Evolutionary conservation across 2,329 filamentous ascomycete species (phyloP).

Genomic region (Pseudogymnoascus sp.): DNA sequence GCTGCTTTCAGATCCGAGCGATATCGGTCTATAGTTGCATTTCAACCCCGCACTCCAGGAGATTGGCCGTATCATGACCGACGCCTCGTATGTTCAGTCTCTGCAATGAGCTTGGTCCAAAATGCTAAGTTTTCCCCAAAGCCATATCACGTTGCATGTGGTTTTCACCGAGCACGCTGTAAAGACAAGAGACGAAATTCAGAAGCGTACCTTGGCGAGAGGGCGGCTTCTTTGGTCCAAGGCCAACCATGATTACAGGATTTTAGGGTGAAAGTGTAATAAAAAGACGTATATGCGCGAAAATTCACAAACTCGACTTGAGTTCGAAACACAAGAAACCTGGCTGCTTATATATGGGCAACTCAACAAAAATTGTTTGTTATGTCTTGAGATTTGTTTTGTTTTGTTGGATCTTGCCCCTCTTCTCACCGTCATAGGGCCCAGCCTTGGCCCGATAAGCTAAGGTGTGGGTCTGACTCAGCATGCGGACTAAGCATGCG

Average conservation of each 20-base stretch:
- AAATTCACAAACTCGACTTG: conserved; percentile 1
- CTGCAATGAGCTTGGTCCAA: background rate
- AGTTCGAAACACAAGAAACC: background rate
- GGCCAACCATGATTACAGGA: conserved; percentile 46
- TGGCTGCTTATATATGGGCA: conserved; percentile 2
- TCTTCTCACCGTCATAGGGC: conserved; percentile 5
- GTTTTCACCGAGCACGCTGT: background rate
- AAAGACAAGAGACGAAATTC: conserved; percentile 1
- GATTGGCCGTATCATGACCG: background rate
- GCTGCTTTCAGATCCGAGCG: background rate
- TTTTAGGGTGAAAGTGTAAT: conserved; percentile 8
- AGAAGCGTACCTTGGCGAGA: conserved; percentile 58
- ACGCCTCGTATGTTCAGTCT: background rate
- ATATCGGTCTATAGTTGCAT: background rate
- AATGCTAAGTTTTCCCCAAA: background rate
- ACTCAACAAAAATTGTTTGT: conserved; percentile 1
- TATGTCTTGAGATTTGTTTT: conserved; percentile 5
- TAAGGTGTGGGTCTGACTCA: conserved; percentile 6
- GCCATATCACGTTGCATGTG: background rate
- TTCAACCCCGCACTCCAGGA: background rate
- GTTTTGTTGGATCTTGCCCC: conserved; percentile 5
- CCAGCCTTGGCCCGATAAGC: conserved; percentile 2
- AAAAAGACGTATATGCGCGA: background rate
- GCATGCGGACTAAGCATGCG: conserved; percentile 1
- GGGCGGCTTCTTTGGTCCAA: conserved; percentile 54